Percentiles rank a stretch among this genome's conserved stretches.
Conservation (phyloP, 2,329 filamentous ascomycete species). For the Colletotrichum spinosum region DNA sequence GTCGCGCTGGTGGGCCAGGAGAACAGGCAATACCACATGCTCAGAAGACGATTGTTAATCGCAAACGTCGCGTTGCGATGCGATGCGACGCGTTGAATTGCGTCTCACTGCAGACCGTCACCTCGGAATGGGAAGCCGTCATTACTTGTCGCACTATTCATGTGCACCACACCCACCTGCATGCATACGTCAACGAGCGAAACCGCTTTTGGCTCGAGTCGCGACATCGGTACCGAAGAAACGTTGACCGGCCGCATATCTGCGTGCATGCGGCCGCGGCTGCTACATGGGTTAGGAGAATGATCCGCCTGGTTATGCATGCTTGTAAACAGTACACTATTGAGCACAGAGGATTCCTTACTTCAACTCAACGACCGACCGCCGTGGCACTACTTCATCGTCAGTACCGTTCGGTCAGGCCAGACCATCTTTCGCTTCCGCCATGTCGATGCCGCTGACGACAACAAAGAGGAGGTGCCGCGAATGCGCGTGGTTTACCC, state of each 20-base stretch:
- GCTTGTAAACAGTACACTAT: too few relatives aligned
- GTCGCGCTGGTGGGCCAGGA: background rate
- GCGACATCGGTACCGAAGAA: constrained; percentile 30
- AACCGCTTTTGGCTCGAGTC: constrained; percentile 34
- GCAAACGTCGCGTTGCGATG: background rate
- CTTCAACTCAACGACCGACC: too few relatives aligned
- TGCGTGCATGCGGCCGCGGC: constrained; percentile 17
- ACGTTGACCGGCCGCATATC: constrained; percentile 21
- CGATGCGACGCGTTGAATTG: constrained; percentile 10
- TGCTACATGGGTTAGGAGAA: constrained; percentile 14
- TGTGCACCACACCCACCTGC: constrained; percentile 14
- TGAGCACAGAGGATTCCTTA: too few relatives aligned
- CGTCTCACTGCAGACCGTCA: constrained; percentile 11
- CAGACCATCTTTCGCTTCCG: too few relatives aligned
- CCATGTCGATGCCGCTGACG: too few relatives aligned
- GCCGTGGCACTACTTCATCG: too few relatives aligned
- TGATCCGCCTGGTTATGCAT: background rate
- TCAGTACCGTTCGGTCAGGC: too few relatives aligned
- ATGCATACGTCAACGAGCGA: constrained; percentile 31
- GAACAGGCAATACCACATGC: background rate
- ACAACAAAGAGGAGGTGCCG: too few relatives aligned
- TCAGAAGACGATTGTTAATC: constrained; percentile 1
- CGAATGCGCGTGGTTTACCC: too few relatives aligned
- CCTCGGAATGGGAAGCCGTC: background rate
- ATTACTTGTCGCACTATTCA: constrained; percentile 18